Conservation (phyloP, 1,284 basidiomycete genomes). For the Ceratobasidium sp. region DNA sequence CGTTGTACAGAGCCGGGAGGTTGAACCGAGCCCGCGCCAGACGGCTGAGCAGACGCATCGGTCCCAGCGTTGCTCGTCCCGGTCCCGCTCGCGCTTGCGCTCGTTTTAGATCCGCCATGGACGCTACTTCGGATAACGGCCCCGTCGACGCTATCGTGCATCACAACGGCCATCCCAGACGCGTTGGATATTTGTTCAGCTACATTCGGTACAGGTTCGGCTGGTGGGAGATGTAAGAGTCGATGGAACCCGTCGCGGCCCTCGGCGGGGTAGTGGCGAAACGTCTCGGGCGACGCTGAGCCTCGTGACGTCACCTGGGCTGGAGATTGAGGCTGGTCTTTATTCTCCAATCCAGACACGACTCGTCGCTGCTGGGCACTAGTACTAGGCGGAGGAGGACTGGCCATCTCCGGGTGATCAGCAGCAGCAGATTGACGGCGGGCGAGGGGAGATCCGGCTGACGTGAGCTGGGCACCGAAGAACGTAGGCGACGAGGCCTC, state of each 20-base stretch:
- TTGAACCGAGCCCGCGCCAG: slow-evolving; percentile 29
- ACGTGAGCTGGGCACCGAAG: too few species aligned
- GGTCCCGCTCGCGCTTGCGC: neutral
- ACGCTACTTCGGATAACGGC: slow-evolving; percentile 27
- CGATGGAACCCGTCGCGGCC: slow-evolving; percentile 31
- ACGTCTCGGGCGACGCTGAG: neutral
- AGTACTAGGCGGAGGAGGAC: too few species aligned
- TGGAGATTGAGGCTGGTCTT: neutral
- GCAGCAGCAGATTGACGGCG: neutral
- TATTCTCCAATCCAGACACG: slow-evolving; percentile 4
- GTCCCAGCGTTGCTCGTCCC: slow-evolving; percentile 25
- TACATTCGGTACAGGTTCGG: neutral
- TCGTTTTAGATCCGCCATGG: neutral
- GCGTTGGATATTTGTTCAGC: neutral
- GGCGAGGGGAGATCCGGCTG: slow-evolving; percentile 12
- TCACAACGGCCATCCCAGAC: slow-evolving; percentile 1
- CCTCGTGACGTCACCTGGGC: neutral
- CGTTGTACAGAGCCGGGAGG: neutral
- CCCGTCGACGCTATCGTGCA: slow-evolving; percentile 44
- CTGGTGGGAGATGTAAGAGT: neutral
- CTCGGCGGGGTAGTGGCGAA: neutral
- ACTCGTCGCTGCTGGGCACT: too few species aligned
- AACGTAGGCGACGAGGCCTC: slow-evolving; percentile 23
- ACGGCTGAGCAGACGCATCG: slow-evolving; percentile 7
- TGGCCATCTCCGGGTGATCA: too few species aligned